phyloP scores from a whole-genome alignment of 495 filamentous ascomycete genomes.

The Podospora conica region DNA sequence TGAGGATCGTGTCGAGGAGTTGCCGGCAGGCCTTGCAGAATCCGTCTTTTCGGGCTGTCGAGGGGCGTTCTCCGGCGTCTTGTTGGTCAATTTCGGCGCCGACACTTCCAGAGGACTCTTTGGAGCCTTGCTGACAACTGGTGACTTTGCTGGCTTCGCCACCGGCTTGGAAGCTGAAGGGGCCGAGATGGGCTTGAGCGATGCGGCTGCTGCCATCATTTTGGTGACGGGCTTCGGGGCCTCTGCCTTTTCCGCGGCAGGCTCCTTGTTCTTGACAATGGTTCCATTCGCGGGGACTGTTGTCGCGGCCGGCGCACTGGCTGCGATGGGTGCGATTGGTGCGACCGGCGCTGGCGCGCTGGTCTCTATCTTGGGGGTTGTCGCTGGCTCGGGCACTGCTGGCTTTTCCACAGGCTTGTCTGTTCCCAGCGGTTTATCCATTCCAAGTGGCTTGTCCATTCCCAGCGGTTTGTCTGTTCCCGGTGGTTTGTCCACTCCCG shows the following conservation, averaged over 20 bases:
- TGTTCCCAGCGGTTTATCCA: neutral
- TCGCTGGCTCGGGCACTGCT: neutral
- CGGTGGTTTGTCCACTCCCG: neutral
- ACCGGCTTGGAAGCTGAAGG: constrained; percentile 32
- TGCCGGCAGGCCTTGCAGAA: constrained; percentile 24
- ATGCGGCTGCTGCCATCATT: constrained; percentile 30
- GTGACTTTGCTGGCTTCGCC: constrained; percentile 34
- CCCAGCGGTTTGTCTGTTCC: neutral
- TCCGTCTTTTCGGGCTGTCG: constrained; percentile 20
- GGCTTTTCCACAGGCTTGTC: constrained; percentile 4
- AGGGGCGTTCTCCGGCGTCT: constrained; percentile 30
- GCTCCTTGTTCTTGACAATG: constrained; percentile 15
- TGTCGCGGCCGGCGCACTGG: neutral
- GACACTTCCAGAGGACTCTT: constrained; percentile 24
- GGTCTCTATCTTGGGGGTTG: neutral
- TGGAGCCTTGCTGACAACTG: constrained; percentile 26
- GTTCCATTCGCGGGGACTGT: constrained; percentile 8
- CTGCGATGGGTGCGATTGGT: constrained; percentile 1
- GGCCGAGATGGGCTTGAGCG: constrained; percentile 24
- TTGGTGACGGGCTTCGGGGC: constrained; percentile 37
- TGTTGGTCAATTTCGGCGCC: constrained; percentile 19
- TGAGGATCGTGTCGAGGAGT: constrained; percentile 21
- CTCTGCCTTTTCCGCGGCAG: constrained; percentile 15
- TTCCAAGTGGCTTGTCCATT: neutral
- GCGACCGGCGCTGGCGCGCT: neutral